These are phyloP conservation scores for Nigrospora sphaerica DNA, from an alignment of 2,329 filamentous ascomycete genomes.

Conservation along the genomic window DNA sequence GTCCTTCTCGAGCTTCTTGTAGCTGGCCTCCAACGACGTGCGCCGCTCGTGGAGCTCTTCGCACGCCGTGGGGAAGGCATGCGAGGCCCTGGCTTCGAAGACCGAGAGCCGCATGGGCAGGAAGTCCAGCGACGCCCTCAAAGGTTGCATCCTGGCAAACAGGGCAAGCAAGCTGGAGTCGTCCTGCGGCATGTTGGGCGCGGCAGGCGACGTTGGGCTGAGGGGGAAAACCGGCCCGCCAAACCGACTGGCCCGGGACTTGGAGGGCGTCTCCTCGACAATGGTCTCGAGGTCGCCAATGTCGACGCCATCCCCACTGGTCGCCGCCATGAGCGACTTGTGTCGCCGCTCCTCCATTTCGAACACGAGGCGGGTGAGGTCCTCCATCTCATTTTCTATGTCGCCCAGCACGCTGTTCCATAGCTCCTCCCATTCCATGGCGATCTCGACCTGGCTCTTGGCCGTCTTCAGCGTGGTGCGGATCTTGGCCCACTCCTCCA, in stretches of 20 bases:
- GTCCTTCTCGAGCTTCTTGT: conserved; percentile 82
- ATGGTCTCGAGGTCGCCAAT: conserved; percentile 90
- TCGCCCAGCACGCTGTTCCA: conserved; percentile 93
- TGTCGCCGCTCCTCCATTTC: conserved; percentile 97
- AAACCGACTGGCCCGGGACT: conserved; percentile 56
- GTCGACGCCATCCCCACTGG: conserved; percentile 61
- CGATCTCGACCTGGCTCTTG: conserved; percentile 87
- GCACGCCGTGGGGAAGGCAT: conserved; percentile 82
- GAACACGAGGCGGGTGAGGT: conserved; percentile 74
- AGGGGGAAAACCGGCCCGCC: conserved; percentile 59
- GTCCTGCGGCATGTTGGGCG: conserved; percentile 59
- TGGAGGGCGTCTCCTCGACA: conserved; percentile 72
- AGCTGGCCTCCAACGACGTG: conserved; percentile 70
- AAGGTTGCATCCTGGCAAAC: conserved; percentile 90
- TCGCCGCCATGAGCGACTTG: conserved; percentile 60
- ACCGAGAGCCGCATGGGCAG: conserved; percentile 88
- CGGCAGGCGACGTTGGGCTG: conserved; percentile 50
- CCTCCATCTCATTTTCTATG: conserved; percentile 80
- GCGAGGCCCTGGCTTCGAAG: conserved; percentile 72
- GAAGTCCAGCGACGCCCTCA: conserved; percentile 90
- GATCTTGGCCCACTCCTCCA: conserved; percentile 79
- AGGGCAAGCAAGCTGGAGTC: conserved; percentile 83
- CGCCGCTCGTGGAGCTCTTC: conserved; percentile 77
- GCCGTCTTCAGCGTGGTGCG: conserved; percentile 69
- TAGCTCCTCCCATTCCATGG: conserved; percentile 98